These are phyloP conservation scores for Dendryphion nanum DNA, from an alignment of 2,329 filamentous ascomycete genomes.

Conservation along the genomic window DNA sequence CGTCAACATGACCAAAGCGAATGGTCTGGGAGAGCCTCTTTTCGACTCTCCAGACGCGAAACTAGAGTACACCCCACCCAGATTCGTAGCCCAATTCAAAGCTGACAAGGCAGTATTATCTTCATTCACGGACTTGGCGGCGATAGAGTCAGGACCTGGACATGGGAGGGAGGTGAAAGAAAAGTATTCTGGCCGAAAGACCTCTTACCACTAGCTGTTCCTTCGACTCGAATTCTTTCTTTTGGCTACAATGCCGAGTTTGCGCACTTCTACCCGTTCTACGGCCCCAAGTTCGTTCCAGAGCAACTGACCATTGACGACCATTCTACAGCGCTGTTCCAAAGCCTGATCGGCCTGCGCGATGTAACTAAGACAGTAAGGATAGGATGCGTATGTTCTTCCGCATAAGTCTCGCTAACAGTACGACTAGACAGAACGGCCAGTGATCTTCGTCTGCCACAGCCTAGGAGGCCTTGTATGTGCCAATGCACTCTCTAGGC, in stretches of 20 bases:
- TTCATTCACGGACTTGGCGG: slow-evolving; percentile 11
- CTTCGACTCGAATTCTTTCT: slow-evolving; percentile 12
- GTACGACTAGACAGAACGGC: slow-evolving; percentile 5
- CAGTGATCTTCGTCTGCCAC: slow-evolving; percentile 12
- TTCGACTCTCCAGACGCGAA: slow-evolving; percentile 1
- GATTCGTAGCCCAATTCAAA: neutral
- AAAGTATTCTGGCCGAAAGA: slow-evolving; percentile 11
- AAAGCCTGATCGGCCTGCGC: slow-evolving; percentile 7
- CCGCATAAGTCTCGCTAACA: neutral
- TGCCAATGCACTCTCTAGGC: slow-evolving; percentile 10
- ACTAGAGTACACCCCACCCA: slow-evolving; percentile 1
- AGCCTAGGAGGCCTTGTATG: slow-evolving; percentile 13
- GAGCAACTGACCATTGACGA: slow-evolving; percentile 10
- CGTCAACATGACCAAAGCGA: neutral
- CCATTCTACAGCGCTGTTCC: slow-evolving; percentile 8
- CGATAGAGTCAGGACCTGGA: slow-evolving; percentile 8
- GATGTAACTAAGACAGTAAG: slow-evolving; percentile 9
- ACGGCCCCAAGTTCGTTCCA: slow-evolving; percentile 4
- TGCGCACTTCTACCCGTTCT: slow-evolving; percentile 9
- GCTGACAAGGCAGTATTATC: slow-evolving; percentile 7
- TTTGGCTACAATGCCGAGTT: slow-evolving; percentile 13
- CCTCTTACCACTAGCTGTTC: slow-evolving; percentile 8
- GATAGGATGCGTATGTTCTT: neutral
- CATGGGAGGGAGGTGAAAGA: slow-evolving; percentile 3
- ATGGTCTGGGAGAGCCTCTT: neutral